Evolutionary conservation across 1,284 basidiomycete species (phyloP), one percentile per base, ranked within the genome.

Genomic region (Thecaphora thlaspeos): DNA sequence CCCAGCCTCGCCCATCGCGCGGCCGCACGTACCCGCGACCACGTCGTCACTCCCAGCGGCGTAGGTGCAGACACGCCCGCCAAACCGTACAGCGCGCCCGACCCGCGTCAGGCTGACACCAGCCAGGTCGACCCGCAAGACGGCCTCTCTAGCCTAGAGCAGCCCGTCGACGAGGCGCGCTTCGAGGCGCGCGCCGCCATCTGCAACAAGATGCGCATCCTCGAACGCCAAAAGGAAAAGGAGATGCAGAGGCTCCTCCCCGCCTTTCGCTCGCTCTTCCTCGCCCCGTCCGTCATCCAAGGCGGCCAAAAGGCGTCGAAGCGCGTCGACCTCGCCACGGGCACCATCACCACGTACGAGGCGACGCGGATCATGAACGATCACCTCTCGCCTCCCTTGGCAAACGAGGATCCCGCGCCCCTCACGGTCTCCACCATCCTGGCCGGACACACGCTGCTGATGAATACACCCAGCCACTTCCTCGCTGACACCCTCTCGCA

Each of bases 361-460:
- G 57, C 62, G 21, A 55, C 62, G 3, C 34, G 43, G 12, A 24
- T 65, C 38, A 50, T 56, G 50, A 47, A 56, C 11, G 30, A 61
- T 41, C 26, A 30, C 5, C 23, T 14, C 34, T 34, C 21, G 37
- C 40, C 2, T 2, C 37, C 22, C 18, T 21, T 2, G 23, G 37
- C 12, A 26, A 43, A 15, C 19, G 41, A 8, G 22, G 9, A 14
- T 10, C 3, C 4, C 9, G 30, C 32, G 28, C 30, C 42, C 18
- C 24, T 67, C 17, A 61, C 57, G n/a, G 55, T 61, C 3, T 43
- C 55, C 38, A 71, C 61, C 10, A 71, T 83, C 10, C 84, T 89
- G 57, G 89, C 88, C 0, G 82, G 87, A 0, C 91, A 95, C 78
- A 83, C 83, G 51, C 83, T 86, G 56, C 79, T 96, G 59, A 88